phyloP scores from a whole-genome alignment of 192 early-diverging fungal genomes.

The Geranomyces michiganensis region DNA sequence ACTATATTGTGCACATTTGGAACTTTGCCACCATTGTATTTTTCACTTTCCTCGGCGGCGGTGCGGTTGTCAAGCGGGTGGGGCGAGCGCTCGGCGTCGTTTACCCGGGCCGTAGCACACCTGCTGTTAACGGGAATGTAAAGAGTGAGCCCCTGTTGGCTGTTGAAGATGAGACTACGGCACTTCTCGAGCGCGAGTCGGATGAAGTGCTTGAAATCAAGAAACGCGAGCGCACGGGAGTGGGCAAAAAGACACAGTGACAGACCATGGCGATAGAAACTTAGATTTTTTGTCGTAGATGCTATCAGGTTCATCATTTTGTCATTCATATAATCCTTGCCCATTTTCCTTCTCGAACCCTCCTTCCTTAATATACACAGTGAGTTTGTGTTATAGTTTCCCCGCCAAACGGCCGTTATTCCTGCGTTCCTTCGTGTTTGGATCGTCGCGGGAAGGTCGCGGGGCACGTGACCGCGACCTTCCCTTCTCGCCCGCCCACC shows the following conservation, averaged over 20 bases:
- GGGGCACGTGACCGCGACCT: no score
- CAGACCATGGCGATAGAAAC: background rate
- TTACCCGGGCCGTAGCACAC: background rate
- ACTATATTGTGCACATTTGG: slow-evolving; percentile 28
- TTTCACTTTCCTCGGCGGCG: slow-evolving; percentile 29
- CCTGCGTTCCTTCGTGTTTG: no score
- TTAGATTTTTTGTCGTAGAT: no score
- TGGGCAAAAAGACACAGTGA: background rate
- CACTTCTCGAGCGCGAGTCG: background rate
- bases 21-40: slow-evolving; percentile 26
- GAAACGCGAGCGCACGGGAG: background rate
- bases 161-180: background rate
- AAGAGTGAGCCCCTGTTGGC: background rate
- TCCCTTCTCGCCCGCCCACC: no score
- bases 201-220: slow-evolving; percentile 4
- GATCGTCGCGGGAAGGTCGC: no score
- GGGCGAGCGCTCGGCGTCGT: background rate
- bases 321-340: no score
- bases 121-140: no score
- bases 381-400: no score
- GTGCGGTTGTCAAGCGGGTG: slow-evolving; percentile 4
- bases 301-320: no score
- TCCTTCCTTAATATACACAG: no score
- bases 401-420: no score
- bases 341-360: no score